A percentile compares a stretch with the other conserved stretches of the same genome.
Evolutionary conservation across 1,284 basidiomycete species (phyloP).

Genomic region (Heterobasidion occidentale): DNA sequence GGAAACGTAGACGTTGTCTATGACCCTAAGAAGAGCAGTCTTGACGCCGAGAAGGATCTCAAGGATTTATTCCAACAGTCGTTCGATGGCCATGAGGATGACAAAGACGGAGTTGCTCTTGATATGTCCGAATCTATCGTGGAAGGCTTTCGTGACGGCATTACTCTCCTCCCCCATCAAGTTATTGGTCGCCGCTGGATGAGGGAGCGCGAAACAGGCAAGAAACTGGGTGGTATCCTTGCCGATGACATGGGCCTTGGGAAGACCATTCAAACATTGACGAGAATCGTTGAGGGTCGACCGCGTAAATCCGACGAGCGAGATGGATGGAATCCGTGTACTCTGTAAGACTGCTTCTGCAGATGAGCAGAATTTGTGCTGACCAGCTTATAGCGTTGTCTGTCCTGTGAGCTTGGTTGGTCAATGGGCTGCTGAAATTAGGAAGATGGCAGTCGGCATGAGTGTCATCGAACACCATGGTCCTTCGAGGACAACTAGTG

Average conservation of each 20-base stretch:
- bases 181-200: slow-evolving; percentile 84
- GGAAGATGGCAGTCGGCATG: slow-evolving; percentile 67
- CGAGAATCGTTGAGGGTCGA: slow-evolving; percentile 73
- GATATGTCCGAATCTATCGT: slow-evolving; percentile 3
- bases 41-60: slow-evolving; percentile 49
- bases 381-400: slow-evolving; percentile 49
- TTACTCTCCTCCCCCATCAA: slow-evolving; percentile 71
- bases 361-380: slow-evolving; percentile 8
- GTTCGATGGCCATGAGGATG: slow-evolving; percentile 2
- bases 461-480: slow-evolving; percentile 83
- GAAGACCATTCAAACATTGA: slow-evolving; percentile 89
- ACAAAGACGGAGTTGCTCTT: neutral
- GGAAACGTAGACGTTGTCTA: slow-evolving; percentile 23
- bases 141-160: slow-evolving; percentile 47
- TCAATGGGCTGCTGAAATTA: slow-evolving; percentile 88
- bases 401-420: slow-evolving; percentile 81
- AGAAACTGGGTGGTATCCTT: slow-evolving; percentile 80
- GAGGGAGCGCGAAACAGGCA: slow-evolving; percentile 73
- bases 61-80: slow-evolving; percentile 26
- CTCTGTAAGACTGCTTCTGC: slow-evolving; percentile 49
- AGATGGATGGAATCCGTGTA: slow-evolving; percentile 64
- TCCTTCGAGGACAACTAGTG: slow-evolving; percentile 58
- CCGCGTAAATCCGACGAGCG: slow-evolving; percentile 61
- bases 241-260: slow-evolving; percentile 93
- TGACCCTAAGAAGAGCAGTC: slow-evolving; percentile 30